Percentiles rank a stretch among this genome's conserved stretches.
phyloP scores from a whole-genome alignment of 164 flowering plant species.

The Stephania cephalantha region DNA sequence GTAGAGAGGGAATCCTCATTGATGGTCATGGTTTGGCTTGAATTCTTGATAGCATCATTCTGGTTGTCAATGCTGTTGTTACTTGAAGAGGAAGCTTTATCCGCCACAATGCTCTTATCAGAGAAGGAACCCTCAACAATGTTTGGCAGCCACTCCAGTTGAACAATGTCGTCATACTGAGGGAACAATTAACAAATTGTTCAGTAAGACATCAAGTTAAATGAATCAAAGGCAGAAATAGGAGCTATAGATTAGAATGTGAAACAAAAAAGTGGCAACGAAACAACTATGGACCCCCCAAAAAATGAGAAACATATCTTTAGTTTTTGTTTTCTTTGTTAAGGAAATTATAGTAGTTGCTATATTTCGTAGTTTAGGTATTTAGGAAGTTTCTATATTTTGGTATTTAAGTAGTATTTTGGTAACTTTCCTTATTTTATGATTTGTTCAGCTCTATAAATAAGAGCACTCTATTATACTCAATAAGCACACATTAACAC shows the following conservation, averaged over 20 bases:
- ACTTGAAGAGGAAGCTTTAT: slow-evolving; percentile 22
- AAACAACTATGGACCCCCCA: not conserved
- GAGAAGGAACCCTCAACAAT: slow-evolving; percentile 83
- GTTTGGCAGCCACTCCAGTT: slow-evolving; percentile 80
- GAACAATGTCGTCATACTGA: slow-evolving; percentile 82
- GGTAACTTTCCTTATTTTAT: too few species aligned
- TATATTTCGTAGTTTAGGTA: too few species aligned
- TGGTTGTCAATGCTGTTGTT: not conserved
- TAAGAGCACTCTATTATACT: too few species aligned
- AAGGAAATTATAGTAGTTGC: too few species aligned
- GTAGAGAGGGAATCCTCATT: slow-evolving; percentile 73
- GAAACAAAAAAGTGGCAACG: not conserved
- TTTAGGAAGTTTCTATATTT: too few species aligned
- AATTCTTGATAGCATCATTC: slow-evolving; percentile 12
- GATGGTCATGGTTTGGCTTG: slow-evolving; percentile 43
- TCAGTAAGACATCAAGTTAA: not conserved
- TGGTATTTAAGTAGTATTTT: too few species aligned
- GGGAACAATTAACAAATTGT: not conserved
- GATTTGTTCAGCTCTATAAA: too few species aligned
- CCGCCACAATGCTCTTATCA: slow-evolving; percentile 40
- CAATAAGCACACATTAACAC: too few species aligned
- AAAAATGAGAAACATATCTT: not conserved
- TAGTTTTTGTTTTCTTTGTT: not conserved
- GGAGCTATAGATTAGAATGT: not conserved
- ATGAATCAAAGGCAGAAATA: not conserved